These are phyloP conservation scores for Calvatia gigantea DNA, from an alignment of 768 basidiomycete species.

Conservation along the genomic window DNA sequence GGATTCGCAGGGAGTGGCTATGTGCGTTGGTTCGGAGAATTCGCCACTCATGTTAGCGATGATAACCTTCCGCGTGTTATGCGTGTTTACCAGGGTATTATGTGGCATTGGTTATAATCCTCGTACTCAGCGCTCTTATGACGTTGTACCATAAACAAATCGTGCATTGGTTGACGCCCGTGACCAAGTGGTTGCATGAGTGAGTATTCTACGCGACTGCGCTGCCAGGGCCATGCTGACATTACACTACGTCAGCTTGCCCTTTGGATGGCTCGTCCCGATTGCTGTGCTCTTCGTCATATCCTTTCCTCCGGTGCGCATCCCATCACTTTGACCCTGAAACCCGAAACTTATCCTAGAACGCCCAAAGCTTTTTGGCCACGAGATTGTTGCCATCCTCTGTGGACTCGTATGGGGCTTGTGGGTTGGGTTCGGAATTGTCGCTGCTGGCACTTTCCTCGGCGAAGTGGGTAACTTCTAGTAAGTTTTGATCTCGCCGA, in stretches of 20 bases:
- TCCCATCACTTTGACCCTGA: background rate
- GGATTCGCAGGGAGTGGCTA: constrained; percentile 54
- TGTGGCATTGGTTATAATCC: constrained; percentile 40
- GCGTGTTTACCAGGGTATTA: constrained; percentile 41
- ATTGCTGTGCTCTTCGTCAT: constrained; percentile 80
- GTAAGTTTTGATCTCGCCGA: constrained; percentile 45
- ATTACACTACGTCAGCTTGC: constrained; percentile 30
- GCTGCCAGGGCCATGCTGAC: background rate
- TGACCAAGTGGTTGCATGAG: constrained; percentile 62
- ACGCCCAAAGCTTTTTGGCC: constrained; percentile 69
- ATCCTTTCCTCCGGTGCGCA: constrained; percentile 76
- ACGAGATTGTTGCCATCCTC: constrained; percentile 86
- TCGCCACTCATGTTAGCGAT: background rate
- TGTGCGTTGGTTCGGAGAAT: constrained; percentile 35
- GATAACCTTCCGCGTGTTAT: background rate
- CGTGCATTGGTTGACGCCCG: constrained; percentile 63
- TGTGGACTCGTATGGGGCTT: constrained; percentile 92
- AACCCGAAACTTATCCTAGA: background rate
- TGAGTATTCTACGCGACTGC: constrained; percentile 28
- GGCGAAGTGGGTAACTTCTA: constrained; percentile 89
- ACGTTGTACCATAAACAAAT: constrained; percentile 69
- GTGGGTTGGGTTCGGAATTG: constrained; percentile 84
- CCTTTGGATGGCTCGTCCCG: constrained; percentile 71
- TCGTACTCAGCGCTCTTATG: constrained; percentile 49
- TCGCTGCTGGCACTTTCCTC: constrained; percentile 75